phyloP scores from a whole-genome alignment of 2,329 filamentous ascomycete genomes.

The Microsporum audouinii region DNA sequence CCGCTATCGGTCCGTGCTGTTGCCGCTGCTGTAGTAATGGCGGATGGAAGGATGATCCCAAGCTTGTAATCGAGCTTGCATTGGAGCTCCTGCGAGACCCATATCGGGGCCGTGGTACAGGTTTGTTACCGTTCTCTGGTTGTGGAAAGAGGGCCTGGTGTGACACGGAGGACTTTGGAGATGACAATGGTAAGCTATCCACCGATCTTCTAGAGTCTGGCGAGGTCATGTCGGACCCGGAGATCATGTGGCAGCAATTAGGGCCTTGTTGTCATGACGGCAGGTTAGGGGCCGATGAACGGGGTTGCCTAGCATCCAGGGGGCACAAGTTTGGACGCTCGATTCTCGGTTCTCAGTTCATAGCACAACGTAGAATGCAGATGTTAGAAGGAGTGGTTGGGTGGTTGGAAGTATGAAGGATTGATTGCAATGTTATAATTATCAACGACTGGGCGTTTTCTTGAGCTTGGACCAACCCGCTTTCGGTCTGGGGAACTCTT shows the following conservation, averaged over 20 bases:
- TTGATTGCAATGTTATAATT: neutral
- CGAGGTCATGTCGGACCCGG: constrained; percentile 46
- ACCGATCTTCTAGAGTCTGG: constrained; percentile 53
- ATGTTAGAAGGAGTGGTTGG: neutral
- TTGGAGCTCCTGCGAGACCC: constrained; percentile 60
- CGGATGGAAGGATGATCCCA: constrained; percentile 71
- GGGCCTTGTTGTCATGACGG: constrained; percentile 1
- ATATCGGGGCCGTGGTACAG: constrained; percentile 24
- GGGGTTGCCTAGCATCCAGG: neutral
- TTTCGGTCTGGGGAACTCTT: neutral
- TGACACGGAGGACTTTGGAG: constrained; percentile 40
- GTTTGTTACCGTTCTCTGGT: constrained; percentile 26
- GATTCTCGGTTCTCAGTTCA: neutral
- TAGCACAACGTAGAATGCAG: too few relatives aligned
- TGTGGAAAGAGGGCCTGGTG: constrained; percentile 35
- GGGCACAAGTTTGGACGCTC: neutral
- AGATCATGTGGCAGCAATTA: neutral
- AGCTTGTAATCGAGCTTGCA: constrained; percentile 76
- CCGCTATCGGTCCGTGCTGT: constrained; percentile 45
- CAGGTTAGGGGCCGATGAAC: neutral
- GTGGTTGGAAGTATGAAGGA: neutral
- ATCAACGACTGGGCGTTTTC: neutral
- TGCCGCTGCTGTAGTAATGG: constrained; percentile 33
- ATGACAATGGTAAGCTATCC: constrained; percentile 50
- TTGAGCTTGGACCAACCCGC: neutral